Evolutionary conservation across 176 grass and related monocot species (phyloP).

Genomic region (Cenchrus purpureus): DNA sequence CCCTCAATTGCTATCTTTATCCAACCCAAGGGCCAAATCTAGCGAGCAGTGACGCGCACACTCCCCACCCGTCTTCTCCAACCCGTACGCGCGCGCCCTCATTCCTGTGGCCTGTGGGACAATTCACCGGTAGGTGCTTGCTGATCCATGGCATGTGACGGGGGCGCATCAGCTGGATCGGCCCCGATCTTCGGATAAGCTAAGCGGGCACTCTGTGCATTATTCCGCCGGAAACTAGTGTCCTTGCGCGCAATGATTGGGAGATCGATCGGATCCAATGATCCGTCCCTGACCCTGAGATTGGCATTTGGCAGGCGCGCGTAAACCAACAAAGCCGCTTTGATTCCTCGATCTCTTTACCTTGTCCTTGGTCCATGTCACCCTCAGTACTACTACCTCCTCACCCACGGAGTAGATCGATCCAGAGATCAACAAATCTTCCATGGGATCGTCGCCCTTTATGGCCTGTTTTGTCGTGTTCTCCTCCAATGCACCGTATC

Average conservation of each 20-base stretch:
- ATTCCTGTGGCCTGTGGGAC: not conserved
- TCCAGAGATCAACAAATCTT: conserved; percentile 28
- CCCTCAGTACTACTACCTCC: not conserved
- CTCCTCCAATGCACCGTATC: conserved; percentile 30
- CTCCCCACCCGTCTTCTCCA: not conserved
- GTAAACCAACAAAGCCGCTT: conserved; percentile 9
- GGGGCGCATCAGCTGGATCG: not conserved
- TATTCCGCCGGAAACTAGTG: conserved; percentile 2
- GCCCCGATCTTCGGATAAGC: conserved; percentile 33
- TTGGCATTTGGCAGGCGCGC: conserved; percentile 18
- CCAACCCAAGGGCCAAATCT: not conserved
- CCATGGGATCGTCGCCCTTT: conserved; percentile 21
- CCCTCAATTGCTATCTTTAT: conserved; percentile 34
- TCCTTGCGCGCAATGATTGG: conserved; percentile 34
- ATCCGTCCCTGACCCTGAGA: not conserved
- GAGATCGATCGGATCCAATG: not conserved
- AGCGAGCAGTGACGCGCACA: not conserved
- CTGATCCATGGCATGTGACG: conserved; percentile 12
- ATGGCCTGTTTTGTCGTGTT: conserved; percentile 16
- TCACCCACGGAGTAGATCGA: not conserved
- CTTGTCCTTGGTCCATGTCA: conserved; percentile 23
- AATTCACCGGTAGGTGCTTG: not conserved
- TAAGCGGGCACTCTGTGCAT: conserved; percentile 9
- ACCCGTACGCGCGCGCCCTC: not conserved
- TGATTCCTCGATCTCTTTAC: conserved; percentile 13